These are phyloP conservation scores for Ophiostoma novo-ulmi DNA, from an alignment of 2,329 filamentous ascomycete species.

Conservation along the genomic window DNA sequence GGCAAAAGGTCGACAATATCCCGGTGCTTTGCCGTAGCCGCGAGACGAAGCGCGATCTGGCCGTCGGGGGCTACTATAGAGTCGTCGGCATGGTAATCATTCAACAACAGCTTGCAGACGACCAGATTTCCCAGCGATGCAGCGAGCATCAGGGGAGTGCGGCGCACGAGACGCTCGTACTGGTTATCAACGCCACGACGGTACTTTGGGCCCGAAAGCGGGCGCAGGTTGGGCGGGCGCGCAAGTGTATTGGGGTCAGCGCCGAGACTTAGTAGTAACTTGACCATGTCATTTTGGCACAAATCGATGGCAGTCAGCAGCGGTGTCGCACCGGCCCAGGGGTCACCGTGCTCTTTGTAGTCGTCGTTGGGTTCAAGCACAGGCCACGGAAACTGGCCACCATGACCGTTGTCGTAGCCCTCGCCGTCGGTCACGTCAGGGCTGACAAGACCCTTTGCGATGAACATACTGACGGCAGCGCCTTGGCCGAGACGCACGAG, in stretches of 20 bases:
- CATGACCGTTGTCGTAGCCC: constrained; percentile 4
- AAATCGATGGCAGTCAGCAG: constrained; percentile 36
- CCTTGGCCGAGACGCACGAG: constrained; percentile 26
- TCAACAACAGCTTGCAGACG: constrained; percentile 40
- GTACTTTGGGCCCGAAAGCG: neutral
- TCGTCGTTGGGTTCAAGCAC: neutral
- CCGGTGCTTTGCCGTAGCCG: constrained; percentile 38
- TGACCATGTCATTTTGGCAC: constrained; percentile 34
- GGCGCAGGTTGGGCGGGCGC: constrained; percentile 24
- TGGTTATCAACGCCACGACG: neutral
- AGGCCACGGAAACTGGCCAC: neutral
- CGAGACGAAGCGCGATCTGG: constrained; percentile 43
- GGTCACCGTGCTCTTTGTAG: constrained; percentile 8
- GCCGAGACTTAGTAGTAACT: constrained; percentile 35
- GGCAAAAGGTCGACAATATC: constrained; percentile 44
- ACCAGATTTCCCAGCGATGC: constrained; percentile 39
- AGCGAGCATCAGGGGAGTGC: constrained; percentile 45
- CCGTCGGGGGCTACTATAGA: constrained; percentile 42
- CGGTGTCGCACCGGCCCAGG: constrained; percentile 33
- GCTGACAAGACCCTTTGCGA: constrained; percentile 37
- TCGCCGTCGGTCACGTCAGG: constrained; percentile 34
- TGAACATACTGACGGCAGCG: constrained; percentile 33
- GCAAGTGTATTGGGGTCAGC: constrained; percentile 34
- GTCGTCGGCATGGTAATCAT: constrained; percentile 41
- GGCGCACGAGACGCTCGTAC: constrained; percentile 30